phyloP scores from a whole-genome alignment of 2,329 filamentous ascomycete species.

The Colletotrichum sp. region DNA sequence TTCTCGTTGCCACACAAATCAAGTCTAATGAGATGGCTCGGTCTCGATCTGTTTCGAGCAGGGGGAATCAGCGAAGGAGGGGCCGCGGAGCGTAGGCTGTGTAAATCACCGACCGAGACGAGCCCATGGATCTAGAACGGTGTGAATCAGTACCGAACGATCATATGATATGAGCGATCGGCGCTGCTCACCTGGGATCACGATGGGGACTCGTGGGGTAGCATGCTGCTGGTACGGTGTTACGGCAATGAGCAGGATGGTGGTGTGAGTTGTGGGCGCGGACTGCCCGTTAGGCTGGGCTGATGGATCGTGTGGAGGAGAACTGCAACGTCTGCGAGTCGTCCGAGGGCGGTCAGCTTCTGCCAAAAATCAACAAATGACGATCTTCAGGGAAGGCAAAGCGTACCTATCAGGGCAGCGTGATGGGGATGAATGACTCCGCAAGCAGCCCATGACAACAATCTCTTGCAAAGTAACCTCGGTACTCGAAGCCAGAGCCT shows the following conservation, averaged over 20 bases:
- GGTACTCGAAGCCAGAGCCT: background rate
- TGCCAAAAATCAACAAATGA: background rate
- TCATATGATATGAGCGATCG: background rate
- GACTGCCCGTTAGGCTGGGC: background rate
- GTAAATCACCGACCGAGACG: background rate
- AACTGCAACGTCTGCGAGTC: background rate
- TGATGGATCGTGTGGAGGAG: background rate
- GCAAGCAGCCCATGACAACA: background rate
- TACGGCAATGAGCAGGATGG: background rate
- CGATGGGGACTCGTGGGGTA: too few relatives aligned
- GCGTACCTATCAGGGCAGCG: background rate
- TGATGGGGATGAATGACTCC: background rate
- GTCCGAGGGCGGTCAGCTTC: background rate
- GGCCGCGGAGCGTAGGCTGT: too few relatives aligned
- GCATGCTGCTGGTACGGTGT: background rate
- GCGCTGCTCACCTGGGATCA: background rate
- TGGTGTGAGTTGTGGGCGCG: background rate
- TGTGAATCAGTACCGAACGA: background rate
- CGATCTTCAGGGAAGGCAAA: background rate
- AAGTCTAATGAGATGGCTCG: background rate
- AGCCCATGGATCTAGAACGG: background rate
- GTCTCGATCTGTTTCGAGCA: background rate
- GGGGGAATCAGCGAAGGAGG: background rate
- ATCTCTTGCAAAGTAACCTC: background rate
- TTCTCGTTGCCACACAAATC: background rate